These are phyloP conservation scores for Wickerhamiella kazuoi DNA, from an alignment of 805 yeast genomes.

Conservation along the genomic window DNA sequence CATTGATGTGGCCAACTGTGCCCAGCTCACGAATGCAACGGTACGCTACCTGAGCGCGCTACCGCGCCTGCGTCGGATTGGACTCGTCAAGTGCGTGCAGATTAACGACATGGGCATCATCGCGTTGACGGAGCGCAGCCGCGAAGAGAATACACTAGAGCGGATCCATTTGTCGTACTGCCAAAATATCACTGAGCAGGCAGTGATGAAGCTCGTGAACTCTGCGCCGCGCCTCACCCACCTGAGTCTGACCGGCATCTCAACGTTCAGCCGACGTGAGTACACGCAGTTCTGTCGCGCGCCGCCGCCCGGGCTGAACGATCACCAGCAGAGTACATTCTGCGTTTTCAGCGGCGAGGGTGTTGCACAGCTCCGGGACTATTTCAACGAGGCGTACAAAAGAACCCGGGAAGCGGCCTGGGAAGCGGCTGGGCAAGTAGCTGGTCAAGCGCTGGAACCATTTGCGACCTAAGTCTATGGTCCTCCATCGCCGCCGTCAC, in stretches of 20 bases:
- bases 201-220: constrained; percentile 55
- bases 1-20: constrained; percentile 88
- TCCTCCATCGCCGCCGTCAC: no score
- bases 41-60: constrained; percentile 57
- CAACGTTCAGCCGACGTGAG: constrained; percentile 74
- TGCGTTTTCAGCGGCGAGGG: constrained; percentile 92
- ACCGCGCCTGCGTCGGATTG: constrained; percentile 73
- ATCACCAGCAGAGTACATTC: constrained; percentile 65
- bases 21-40: constrained; percentile 70
- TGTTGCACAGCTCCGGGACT: constrained; percentile 55
- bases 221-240: constrained; percentile 80
- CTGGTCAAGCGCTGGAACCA: no score
- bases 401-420: no score
- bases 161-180: constrained; percentile 89
- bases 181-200: constrained; percentile 56
- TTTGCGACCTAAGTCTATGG: no score
- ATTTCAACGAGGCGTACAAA: no score
- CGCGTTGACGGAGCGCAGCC: constrained; percentile 39
- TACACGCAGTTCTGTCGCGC: constrained; percentile 74
- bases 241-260: constrained; percentile 77
- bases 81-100: constrained; percentile 76
- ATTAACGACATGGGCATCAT: constrained; percentile 71
- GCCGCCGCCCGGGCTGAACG: constrained; percentile 83
- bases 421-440: no score
- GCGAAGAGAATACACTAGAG: constrained; percentile 66